These are phyloP conservation scores for Penicillium alfredii DNA, from an alignment of 495 filamentous ascomycete species.

Conservation along the genomic window DNA sequence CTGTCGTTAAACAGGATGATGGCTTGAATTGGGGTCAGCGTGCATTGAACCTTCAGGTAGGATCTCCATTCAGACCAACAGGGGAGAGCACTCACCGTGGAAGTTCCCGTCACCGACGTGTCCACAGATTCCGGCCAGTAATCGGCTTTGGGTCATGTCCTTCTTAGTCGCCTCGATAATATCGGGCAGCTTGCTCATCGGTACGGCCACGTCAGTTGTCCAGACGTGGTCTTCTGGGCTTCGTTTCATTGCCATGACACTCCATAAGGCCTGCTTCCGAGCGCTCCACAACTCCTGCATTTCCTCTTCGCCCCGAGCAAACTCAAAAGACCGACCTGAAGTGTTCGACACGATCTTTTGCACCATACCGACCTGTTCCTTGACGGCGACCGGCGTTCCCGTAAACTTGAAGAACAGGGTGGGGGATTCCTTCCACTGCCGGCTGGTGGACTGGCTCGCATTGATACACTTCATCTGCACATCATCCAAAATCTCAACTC, in stretches of 20 bases:
- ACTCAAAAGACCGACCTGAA: conserved; percentile 52
- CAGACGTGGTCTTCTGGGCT: conserved; percentile 54
- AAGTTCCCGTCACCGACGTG: conserved; percentile 67
- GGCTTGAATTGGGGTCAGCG: conserved; percentile 23
- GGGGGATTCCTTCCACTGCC: conserved; percentile 54
- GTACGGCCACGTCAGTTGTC: conserved; percentile 63
- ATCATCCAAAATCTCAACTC: conserved; percentile 60
- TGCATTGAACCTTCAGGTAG: no score
- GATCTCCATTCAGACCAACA: conserved; percentile 3
- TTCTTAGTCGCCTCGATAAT: conserved; percentile 60
- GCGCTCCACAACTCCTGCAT: conserved; percentile 57
- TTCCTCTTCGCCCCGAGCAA: conserved; percentile 50
- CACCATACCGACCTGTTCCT: conserved; percentile 55
- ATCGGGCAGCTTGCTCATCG: conserved; percentile 54
- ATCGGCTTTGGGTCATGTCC: conserved; percentile 49
- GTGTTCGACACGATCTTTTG: conserved; percentile 47
- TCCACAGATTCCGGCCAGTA: conserved; percentile 58
- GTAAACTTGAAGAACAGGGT: conserved; percentile 64
- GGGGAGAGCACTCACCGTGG: conserved; percentile 39
- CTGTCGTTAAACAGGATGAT: conserved; percentile 53
- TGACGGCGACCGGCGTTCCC: conserved; percentile 51
- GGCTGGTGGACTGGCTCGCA: conserved; percentile 46
- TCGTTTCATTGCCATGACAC: conserved; percentile 52
- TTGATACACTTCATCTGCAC: conserved; percentile 65
- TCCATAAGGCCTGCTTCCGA: conserved; percentile 56